A percentile compares a stretch with the other conserved stretches of the same genome.
Evolutionary conservation across 805 yeast species (phyloP).

Genomic region (Saturnispora diversa): DNA sequence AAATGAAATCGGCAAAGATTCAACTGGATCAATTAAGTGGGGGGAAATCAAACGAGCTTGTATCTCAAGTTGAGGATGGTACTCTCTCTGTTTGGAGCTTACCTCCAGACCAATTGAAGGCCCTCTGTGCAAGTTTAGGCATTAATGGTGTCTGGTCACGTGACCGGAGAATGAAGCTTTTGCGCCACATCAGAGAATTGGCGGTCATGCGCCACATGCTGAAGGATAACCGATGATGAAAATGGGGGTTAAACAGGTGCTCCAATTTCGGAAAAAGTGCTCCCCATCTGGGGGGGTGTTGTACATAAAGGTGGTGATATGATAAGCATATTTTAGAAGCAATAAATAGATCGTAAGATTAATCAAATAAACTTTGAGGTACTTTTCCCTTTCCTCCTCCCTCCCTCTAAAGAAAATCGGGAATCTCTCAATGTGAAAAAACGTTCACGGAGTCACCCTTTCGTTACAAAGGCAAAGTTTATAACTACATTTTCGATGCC

Average conservation of each 20-base stretch:
- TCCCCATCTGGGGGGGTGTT: too few species aligned
- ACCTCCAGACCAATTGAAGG: background rate
- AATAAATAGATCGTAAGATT: too few species aligned
- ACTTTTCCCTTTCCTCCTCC: too few species aligned
- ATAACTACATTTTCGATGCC: constrained; percentile 3
- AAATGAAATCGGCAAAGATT: background rate
- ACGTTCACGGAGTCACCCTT: background rate
- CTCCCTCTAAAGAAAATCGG: too few species aligned
- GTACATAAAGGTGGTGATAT: background rate
- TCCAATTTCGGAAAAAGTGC: background rate
- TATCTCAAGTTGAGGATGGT: background rate
- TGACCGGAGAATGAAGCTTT: constrained; percentile 4
- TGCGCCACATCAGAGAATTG: constrained; percentile 11
- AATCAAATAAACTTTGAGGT: too few species aligned
- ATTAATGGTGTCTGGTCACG: constrained; percentile 7
- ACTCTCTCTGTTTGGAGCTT: background rate
- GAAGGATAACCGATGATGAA: too few species aligned
- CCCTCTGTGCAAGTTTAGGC: background rate
- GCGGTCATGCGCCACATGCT: constrained; percentile 10
- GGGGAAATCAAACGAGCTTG: background rate
- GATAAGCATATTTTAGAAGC: too few species aligned
- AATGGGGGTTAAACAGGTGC: background rate
- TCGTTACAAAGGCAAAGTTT: background rate
- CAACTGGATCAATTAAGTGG: background rate
- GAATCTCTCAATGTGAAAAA: background rate